A percentile compares a stretch with the other conserved stretches of the same genome.
Evolutionary conservation across 495 filamentous ascomycete genomes (phyloP).

Genomic region (Talaromyces adpressus): DNA sequence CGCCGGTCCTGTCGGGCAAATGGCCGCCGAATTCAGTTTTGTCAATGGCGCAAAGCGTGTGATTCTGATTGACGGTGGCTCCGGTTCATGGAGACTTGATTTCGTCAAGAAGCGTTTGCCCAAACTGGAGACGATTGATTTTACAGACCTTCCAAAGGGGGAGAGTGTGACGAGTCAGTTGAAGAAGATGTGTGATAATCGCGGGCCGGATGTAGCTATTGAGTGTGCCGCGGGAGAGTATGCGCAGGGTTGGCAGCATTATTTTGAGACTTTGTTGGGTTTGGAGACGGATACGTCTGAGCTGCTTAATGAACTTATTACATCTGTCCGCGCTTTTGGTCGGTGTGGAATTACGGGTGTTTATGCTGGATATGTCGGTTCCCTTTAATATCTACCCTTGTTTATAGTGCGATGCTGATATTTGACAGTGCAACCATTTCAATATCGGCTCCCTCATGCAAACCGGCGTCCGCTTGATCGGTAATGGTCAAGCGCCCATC

Average conservation of each 20-base stretch:
- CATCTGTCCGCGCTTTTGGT: constrained; percentile 67
- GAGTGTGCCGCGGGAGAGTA: constrained; percentile 86
- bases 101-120: constrained; percentile 59
- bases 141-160: constrained; percentile 39
- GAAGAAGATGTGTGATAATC: constrained; percentile 60
- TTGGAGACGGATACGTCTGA: constrained; percentile 83
- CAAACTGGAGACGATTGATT: constrained; percentile 54
- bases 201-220: constrained; percentile 69
- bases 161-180: constrained; percentile 61
- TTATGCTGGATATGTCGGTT: constrained; percentile 72
- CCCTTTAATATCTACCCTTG: not conserved
- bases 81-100: constrained; percentile 55
- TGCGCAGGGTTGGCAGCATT: constrained; percentile 74
- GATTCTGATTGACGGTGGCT: constrained; percentile 73
- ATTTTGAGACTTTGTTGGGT: constrained; percentile 65
- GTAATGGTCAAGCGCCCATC: constrained; percentile 80
- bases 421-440: constrained; percentile 65
- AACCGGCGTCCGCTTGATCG: constrained; percentile 71
- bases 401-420: not conserved
- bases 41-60: constrained; percentile 66
- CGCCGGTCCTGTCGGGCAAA: constrained; percentile 71
- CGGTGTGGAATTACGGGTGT: constrained; percentile 72
- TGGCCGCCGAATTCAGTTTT: constrained; percentile 66
- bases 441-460: constrained; percentile 85
- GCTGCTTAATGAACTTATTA: constrained; percentile 84